Base-by-base conservation (phyloP, 805 yeast genomes). In the Lipomyces sp. region DNA sequence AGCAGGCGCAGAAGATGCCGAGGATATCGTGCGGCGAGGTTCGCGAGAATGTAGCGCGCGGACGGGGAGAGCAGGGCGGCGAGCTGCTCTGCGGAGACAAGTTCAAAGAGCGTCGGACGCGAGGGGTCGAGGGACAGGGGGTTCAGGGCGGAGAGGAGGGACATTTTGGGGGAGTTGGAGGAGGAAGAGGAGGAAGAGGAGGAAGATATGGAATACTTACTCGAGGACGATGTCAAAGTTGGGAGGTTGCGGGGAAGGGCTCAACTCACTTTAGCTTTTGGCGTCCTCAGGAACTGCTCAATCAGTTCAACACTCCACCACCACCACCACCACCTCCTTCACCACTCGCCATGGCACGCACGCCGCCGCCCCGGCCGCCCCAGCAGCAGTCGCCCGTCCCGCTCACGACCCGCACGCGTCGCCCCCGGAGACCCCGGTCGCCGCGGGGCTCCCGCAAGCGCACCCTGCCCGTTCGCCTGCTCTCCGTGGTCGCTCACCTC, bases 101-200 rank as follows among this genome's bases (percentile, higher is more conserved):
- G 76, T 71, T 91, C 98, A 67, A 90, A 91, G 2, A 91, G 71
- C 0, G 97, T 89, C 1, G 98, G 98, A 2, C 82, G 75, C 46
- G 80, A 83, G 1, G 83, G 74, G 61, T 86, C 90, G 57, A 88
- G 69, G 41, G 83, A 79, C 28, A 88, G 74, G 2, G 95, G 86
- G 67, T 86, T 88, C 41, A 87, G 71, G 1, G 89, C 39, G 21
- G 54, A 40, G 21, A 55, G 45, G 43, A 53, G 59, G 18, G 55
- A 45, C 59, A 55, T 55, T 21, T 4, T 18, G 2, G 2, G 5
- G 21, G 38, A 6, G 10, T 22, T 13, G 22, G 19, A 18, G n/a
- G n/a, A n/a, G n/a, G n/a, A n/a, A n/a, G n/a, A n/a, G n/a, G n/a
- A n/a, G n/a, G n/a, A n/a, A n/a, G n/a, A n/a, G n/a, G n/a, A n/a